Percentiles rank a stretch among this genome's conserved stretches.
These are phyloP conservation scores for Neophaeococcomyces aloes DNA, from an alignment of 2,329 filamentous ascomycete genomes.

Conservation along the genomic window DNA sequence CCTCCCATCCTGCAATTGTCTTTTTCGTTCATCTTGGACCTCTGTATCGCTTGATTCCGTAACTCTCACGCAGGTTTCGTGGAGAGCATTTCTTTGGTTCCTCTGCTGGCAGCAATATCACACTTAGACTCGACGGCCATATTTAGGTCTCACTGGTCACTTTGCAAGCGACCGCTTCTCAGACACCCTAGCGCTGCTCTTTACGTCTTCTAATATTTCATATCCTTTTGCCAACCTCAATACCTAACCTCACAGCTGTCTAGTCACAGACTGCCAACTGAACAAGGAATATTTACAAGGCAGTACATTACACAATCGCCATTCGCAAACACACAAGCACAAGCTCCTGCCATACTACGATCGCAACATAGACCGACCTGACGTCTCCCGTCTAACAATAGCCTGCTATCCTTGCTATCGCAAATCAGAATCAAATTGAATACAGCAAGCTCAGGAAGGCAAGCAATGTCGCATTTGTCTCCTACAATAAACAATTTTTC, in stretches of 20 bases:
- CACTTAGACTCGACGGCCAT: background rate
- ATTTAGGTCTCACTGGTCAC: background rate
- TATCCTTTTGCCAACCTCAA: no score
- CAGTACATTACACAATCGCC: background rate
- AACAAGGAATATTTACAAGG: background rate
- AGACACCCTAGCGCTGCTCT: background rate
- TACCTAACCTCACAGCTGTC: no score
- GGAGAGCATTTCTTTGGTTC: slow-evolving; percentile 12
- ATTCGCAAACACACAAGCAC: background rate
- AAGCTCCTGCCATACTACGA: background rate
- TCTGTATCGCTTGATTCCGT: slow-evolving; percentile 5
- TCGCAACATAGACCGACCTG: background rate
- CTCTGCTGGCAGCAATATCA: background rate
- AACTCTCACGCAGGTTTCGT: slow-evolving; percentile 22
- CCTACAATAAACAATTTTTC: slow-evolving; percentile 17
- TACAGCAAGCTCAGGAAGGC: background rate
- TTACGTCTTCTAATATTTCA: background rate
- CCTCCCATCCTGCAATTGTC: slow-evolving; percentile 3
- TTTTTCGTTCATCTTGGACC: slow-evolving; percentile 8
- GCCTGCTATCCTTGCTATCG: slow-evolving; percentile 5
- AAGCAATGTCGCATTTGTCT: slow-evolving; percentile 19
- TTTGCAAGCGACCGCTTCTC: slow-evolving; percentile 5
- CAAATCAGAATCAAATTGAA: background rate
- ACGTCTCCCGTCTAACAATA: background rate
- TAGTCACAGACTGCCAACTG: no score